Base-by-base conservation (phyloP, 2,329 filamentous ascomycete species). In the Zymoseptoria crescenta region DNA sequence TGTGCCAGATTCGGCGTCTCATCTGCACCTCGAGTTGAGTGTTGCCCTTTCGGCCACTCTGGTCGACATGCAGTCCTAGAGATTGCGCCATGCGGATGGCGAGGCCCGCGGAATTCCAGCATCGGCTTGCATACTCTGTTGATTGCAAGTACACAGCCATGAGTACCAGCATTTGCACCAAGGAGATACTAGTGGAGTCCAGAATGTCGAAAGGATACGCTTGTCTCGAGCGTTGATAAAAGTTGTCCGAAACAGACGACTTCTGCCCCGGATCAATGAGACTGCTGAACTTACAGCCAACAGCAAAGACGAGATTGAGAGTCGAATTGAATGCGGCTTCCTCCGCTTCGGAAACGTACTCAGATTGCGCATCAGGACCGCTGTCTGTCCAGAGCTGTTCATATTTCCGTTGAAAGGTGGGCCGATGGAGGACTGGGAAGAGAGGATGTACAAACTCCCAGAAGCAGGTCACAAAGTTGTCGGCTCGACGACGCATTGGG, bases 21-120 rank as follows among this genome's bases (percentile, higher is more conserved):
- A 88, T 87, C 68, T 88, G 84, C 2, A 81, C 81, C 65, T 88
- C 84, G 64, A 87, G 86, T 0, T 84, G 82, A 0, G 80, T 76
- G 1, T 87, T 74, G 1, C 80, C 57, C 29, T 59, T 62, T 8
- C 80, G 5, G 85, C 74, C 19, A 74, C 70, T 60, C 81, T 79
- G 41, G 83, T 88, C 85, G 10, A 82, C 79, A 61, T 87, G 84
- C 53, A 87, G 77, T 0, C 86, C 86, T 78, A 88, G 85, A 67
- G 85, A 85, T 68, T 87, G 82, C 1, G 84, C 85, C 56, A 88
- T 83, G 20, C 86, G 80, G 35, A 88, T 77, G 4, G 83, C 77
- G 4, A 68, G 57, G 8, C 67, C 67, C 7, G 68, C 55, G 0
- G 65, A 64, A 51, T 67, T 68, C 67, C 67, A 68, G 49, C 67